Base-by-base conservation (phyloP, 75 land plant species). In the Pseudotsuga menziesii region DNA sequence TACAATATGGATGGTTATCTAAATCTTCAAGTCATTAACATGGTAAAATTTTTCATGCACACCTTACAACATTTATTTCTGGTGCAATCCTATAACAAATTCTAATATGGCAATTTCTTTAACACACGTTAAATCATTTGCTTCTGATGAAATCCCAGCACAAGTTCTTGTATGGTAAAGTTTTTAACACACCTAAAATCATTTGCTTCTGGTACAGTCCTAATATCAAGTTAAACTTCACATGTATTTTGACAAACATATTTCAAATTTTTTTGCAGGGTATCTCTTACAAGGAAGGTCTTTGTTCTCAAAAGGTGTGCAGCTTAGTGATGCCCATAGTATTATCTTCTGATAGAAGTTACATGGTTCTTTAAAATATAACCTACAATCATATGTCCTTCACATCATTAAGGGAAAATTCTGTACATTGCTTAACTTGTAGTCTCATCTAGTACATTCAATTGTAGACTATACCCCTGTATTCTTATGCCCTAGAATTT, bases 281-380 rank as follows among this genome's bases (percentile, higher is more conserved):
- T 20, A 67, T 67, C n/a, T 67, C 44, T 36, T 67, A 36, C 44
- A 67, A 36, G 44, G 71, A 14, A 20, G 44, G 3, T 19, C 32
- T 67, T 67, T 67, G 22, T 67, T 67, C 44, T 67, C 71, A 67
- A 67, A 41, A 67, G 71, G 71, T 67, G 19, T 29, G 66, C 66
- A 13, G 32, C 35, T 26, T 62, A 67, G 11, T 16, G 48, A 35
- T 67, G 71, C 20, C 52, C 9, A 44, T 44, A 8, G 52, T 44
- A 44, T 44, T 44, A 44, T 44, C 52, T 44, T 67, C 20, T 16
- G 36, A 67, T 19, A 36, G 44, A 36, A 19, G 9, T 17, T 36
- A 8, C 41, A 32, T 44, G 7, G 52, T 7, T 44, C 8, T 44
- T 44, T 44, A 44, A 44, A 17, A 5, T 29, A 8, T 41, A 15